These are phyloP conservation scores for Verticillium tricorpus DNA, from an alignment of 2,329 filamentous ascomycete genomes.

Conservation along the genomic window DNA sequence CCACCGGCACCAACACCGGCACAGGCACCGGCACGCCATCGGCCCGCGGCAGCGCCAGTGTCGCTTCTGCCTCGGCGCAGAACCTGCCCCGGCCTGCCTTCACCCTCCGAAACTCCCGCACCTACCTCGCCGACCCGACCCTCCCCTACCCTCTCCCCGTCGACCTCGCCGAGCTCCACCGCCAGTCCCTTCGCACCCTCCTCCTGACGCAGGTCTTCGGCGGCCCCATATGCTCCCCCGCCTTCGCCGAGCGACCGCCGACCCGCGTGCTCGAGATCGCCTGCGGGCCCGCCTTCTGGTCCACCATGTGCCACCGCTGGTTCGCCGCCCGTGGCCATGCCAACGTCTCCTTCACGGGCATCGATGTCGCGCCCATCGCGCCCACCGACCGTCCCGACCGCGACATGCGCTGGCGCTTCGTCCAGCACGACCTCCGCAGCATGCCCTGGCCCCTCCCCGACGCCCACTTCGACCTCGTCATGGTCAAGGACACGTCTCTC, in stretches of 20 bases:
- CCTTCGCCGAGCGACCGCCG: slow-evolving; percentile 62
- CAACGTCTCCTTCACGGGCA: slow-evolving; percentile 71
- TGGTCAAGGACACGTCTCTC: slow-evolving; percentile 79
- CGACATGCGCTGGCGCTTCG: slow-evolving; percentile 82
- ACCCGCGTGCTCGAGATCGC: slow-evolving; percentile 78
- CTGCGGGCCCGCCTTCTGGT: slow-evolving; percentile 88
- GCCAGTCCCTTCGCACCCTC: slow-evolving; percentile 80
- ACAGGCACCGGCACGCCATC: slow-evolving; percentile 5
- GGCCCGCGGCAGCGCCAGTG: slow-evolving; percentile 3
- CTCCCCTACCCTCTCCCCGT: slow-evolving; percentile 80
- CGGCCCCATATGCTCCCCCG: slow-evolving; percentile 69
- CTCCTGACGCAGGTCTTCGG: slow-evolving; percentile 79
- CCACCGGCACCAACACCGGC: not conserved
- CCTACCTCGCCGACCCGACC: slow-evolving; percentile 71
- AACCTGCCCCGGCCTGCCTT: slow-evolving; percentile 40
- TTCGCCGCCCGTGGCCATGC: slow-evolving; percentile 64
- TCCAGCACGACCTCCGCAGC: slow-evolving; percentile 79
- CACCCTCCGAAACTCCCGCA: slow-evolving; percentile 70
- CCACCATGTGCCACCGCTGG: slow-evolving; percentile 78
- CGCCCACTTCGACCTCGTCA: slow-evolving; percentile 80
- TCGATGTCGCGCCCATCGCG: slow-evolving; percentile 75
- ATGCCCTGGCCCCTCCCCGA: slow-evolving; percentile 73
- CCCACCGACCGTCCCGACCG: slow-evolving; percentile 48
- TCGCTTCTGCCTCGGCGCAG: slow-evolving; percentile 2
- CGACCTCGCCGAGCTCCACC: slow-evolving; percentile 81